phyloP scores from a whole-genome alignment of 1,284 basidiomycete genomes.

The Trichosporon sp. region DNA sequence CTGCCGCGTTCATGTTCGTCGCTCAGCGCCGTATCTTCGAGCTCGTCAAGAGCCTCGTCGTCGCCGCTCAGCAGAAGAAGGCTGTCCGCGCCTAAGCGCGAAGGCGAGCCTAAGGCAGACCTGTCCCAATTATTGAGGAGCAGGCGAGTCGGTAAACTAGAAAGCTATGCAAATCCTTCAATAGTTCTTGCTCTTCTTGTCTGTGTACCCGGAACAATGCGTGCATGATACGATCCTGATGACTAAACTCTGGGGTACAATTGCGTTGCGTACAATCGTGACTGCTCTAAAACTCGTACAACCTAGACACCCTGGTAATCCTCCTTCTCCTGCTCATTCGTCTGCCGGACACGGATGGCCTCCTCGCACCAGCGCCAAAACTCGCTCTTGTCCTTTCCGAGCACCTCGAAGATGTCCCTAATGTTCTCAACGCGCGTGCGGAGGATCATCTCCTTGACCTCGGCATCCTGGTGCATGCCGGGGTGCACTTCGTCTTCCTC shows the following conservation, averaged over 20 bases:
- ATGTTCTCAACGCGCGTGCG: constrained; percentile 42
- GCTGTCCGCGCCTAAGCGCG: constrained; percentile 15
- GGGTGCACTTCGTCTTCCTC: not conserved
- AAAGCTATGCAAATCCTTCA: not conserved
- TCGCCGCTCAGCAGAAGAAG: constrained; percentile 34
- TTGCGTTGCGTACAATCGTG: not conserved
- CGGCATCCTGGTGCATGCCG: constrained; percentile 1
- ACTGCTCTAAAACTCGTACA: not conserved
- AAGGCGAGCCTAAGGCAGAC: not conserved
- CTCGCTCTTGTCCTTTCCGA: constrained; percentile 29
- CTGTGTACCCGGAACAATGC: not conserved
- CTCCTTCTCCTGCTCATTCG: constrained; percentile 16
- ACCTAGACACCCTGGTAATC: constrained; percentile 21
- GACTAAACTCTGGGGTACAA: not conserved
- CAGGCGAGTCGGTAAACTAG: not conserved
- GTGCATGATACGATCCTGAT: not conserved
- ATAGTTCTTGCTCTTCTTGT: not conserved
- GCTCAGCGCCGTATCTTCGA: constrained; percentile 69
- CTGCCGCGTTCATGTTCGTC: constrained; percentile 85
- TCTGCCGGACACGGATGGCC: constrained; percentile 30
- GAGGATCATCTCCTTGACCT: constrained; percentile 27
- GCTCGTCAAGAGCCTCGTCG: constrained; percentile 50
- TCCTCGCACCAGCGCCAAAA: constrained; percentile 50
- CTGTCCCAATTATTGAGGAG: not conserved
- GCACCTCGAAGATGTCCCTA: constrained; percentile 40